Evolutionary conservation across 176 grass and related monocot species (phyloP).

Genomic region (Sorghum bicolor): Sorghum_bicolor_NCBIv3 NC_012877.2:47686501-47687000

Average conservation of each 20-base stretch:
- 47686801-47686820: constrained; percentile 53
- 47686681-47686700: constrained; percentile 72
- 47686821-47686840: constrained; percentile 50
- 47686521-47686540: constrained; percentile 57
- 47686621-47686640: constrained; percentile 53
- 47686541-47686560: constrained; percentile 34
- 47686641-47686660: constrained; percentile 61
- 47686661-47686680: constrained; percentile 60
- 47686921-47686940: constrained; percentile 85
- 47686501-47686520: constrained; percentile 68
- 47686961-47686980: constrained; percentile 32
- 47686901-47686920: constrained; percentile 74
- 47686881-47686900: constrained; percentile 82
- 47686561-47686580: constrained; percentile 91
- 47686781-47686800: constrained; percentile 78
- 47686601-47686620: constrained; percentile 88
- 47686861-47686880: constrained; percentile 67
- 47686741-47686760: constrained; percentile 94
- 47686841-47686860: constrained; percentile 41
- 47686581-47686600: constrained; percentile 80
- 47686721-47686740: constrained; percentile 69
- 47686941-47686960: constrained; percentile 56
- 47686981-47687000: neutral
- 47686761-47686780: constrained; percentile 89
- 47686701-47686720: constrained; percentile 77